Evolutionary conservation across 805 yeast species (phyloP).

Genomic region (Isabelozyma pseudorhagii): DNA sequence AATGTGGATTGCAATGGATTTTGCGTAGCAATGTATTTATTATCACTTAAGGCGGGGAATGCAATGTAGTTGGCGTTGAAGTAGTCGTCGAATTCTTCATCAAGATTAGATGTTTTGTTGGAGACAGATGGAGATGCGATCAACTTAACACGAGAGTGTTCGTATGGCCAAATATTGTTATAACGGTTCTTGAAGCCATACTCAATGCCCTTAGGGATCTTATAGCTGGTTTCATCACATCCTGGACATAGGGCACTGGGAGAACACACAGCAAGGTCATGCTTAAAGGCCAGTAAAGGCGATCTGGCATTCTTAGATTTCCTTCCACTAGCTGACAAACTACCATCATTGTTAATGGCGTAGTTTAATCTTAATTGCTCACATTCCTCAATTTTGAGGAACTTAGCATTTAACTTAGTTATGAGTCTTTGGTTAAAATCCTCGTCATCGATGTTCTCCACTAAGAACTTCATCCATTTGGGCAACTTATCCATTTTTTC

Average conservation of each 20-base stretch:
- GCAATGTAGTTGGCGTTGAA: slow-evolving; percentile 44
- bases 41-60: slow-evolving; percentile 18
- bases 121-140: slow-evolving; percentile 12
- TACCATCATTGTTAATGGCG: slow-evolving; percentile 21
- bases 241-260: slow-evolving; percentile 41
- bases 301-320: neutral
- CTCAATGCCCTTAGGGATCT: slow-evolving; percentile 43
- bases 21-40: slow-evolving; percentile 44
- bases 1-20: slow-evolving; percentile 40
- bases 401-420: slow-evolving; percentile 23
- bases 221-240: slow-evolving; percentile 38
- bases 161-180: slow-evolving; percentile 48
- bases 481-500: slow-evolving; percentile 20
- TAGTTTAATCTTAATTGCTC: slow-evolving; percentile 37
- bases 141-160: slow-evolving; percentile 43
- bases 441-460: slow-evolving; percentile 10
- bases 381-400: slow-evolving; percentile 34
- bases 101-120: neutral
- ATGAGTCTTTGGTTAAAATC: slow-evolving; percentile 17
- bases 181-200: slow-evolving; percentile 44
- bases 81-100: slow-evolving; percentile 32
- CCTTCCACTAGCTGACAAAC: neutral
- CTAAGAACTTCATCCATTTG: slow-evolving; percentile 28
- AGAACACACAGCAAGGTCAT: slow-evolving; percentile 23
- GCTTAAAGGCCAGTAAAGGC: neutral